Evolutionary conservation across 2,329 filamentous ascomycete species (phyloP).

Genomic region (Botrytis elliptica): DNA sequence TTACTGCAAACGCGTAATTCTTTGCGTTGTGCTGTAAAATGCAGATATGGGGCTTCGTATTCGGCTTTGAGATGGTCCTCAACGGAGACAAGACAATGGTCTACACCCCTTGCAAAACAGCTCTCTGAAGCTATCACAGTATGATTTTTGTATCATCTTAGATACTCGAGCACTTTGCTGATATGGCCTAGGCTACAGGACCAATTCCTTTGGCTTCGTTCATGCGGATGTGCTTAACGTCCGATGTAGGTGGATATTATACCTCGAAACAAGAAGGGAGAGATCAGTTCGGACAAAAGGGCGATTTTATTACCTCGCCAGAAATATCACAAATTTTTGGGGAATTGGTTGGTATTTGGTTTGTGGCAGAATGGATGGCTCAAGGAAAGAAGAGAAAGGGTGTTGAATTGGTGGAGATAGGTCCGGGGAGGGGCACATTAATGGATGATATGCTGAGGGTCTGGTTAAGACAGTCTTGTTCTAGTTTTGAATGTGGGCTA

Average conservation of each 20-base stretch:
- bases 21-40: slow-evolving; percentile 28
- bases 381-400: slow-evolving; percentile 73
- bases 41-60: slow-evolving; percentile 27
- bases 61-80: slow-evolving; percentile 35
- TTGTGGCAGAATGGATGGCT: slow-evolving; percentile 93
- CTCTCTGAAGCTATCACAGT: slow-evolving; percentile 85
- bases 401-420: slow-evolving; percentile 89
- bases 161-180: slow-evolving; percentile 23
- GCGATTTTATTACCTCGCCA: slow-evolving; percentile 95
- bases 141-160: slow-evolving; percentile 32
- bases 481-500: slow-evolving; percentile 21
- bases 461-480: slow-evolving; percentile 40
- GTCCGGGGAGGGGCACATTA: slow-evolving; percentile 87
- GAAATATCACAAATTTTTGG: slow-evolving; percentile 98
- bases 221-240: slow-evolving; percentile 98
- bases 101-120: slow-evolving; percentile 85
- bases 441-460: slow-evolving; percentile 96
- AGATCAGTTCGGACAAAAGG: slow-evolving; percentile 89
- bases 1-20: slow-evolving; percentile 30
- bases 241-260: slow-evolving; percentile 89
- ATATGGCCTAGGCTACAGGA: slow-evolving; percentile 68
- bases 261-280: slow-evolving; percentile 67
- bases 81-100: slow-evolving; percentile 60
- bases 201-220: slow-evolving; percentile 89
- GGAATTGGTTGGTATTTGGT: slow-evolving; percentile 90